These are phyloP conservation scores for Eragrostis curvula DNA, from an alignment of 176 grass and related monocot species.

Conservation along the genomic window DNA sequence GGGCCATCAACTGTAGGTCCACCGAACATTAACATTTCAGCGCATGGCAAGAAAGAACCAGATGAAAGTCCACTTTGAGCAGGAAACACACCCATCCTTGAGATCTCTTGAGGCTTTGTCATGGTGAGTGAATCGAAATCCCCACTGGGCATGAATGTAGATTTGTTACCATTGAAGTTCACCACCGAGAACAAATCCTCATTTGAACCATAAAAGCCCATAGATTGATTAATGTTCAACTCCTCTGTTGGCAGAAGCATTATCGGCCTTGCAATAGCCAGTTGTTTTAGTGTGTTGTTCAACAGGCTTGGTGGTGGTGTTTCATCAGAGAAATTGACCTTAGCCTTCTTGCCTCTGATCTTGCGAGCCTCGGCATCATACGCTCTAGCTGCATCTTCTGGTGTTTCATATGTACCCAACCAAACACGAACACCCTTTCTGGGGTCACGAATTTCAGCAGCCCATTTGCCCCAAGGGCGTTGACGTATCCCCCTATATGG, in stretches of 20 bases:
- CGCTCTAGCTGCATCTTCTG: slow-evolving; percentile 60
- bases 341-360: slow-evolving; percentile 64
- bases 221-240: background rate
- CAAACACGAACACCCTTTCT: slow-evolving; percentile 59
- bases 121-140: background rate
- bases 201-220: background rate
- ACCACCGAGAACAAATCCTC: slow-evolving; percentile 15
- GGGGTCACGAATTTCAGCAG: slow-evolving; percentile 60
- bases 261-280: background rate
- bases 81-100: background rate
- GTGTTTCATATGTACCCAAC: slow-evolving; percentile 51
- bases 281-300: background rate
- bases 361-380: slow-evolving; percentile 54
- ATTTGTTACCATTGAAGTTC: background rate
- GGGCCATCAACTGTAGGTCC: background rate
- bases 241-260: background rate
- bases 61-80: background rate
- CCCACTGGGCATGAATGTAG: background rate
- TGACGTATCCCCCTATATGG: slow-evolving; percentile 54
- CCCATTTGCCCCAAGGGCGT: slow-evolving; percentile 68
- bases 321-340: slow-evolving; percentile 54
- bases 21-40: background rate
- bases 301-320: background rate
- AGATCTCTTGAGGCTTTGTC: background rate
- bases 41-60: background rate